These are phyloP conservation scores for Simmondsia chinensis DNA, from an alignment of 148 eudicot species.

Conservation along the genomic window DNA sequence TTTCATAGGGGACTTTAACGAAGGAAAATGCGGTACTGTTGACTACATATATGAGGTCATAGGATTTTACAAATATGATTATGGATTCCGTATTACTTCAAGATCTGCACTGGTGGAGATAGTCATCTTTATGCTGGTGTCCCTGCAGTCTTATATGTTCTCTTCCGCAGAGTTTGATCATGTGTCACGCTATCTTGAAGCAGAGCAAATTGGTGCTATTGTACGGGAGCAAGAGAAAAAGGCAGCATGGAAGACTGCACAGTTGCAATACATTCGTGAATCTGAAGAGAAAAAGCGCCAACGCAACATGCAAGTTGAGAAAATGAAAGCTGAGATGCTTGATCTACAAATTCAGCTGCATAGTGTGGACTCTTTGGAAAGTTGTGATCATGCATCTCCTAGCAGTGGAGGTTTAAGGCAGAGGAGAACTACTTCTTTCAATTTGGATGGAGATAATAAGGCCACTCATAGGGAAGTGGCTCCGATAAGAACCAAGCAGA, in stretches of 20 bases:
- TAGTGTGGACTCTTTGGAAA: conserved; percentile 34
- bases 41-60: conserved; percentile 85
- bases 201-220: conserved; percentile 98
- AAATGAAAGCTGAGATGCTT: conserved; percentile 99
- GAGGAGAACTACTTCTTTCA: conserved; percentile 42
- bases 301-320: conserved; percentile 97
- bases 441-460: conserved; percentile 21
- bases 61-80: conserved; percentile 92
- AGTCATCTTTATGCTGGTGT: conserved; percentile 76
- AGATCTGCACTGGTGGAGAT: conserved; percentile 97
- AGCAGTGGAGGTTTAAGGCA: conserved; percentile 57
- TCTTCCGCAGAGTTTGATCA: conserved; percentile 88
- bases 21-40: conserved; percentile 75
- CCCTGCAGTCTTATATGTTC: conserved; percentile 93
- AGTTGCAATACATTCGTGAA: conserved; percentile 80
- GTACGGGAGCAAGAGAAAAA: conserved; percentile 95
- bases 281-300: conserved; percentile 81
- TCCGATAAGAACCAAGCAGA: conserved; percentile 25
- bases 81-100: conserved; percentile 93
- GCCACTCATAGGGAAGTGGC: conserved; percentile 20
- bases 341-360: conserved; percentile 88
- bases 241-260: conserved; percentile 96
- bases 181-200: conserved; percentile 92
- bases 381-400: conserved; percentile 40
- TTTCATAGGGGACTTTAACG: conserved; percentile 69